Percentiles rank a stretch among this genome's conserved stretches.
These are phyloP conservation scores for Curvularia hawaiiensis DNA, from an alignment of 2,329 filamentous ascomycete genomes.

Conservation along the genomic window DNA sequence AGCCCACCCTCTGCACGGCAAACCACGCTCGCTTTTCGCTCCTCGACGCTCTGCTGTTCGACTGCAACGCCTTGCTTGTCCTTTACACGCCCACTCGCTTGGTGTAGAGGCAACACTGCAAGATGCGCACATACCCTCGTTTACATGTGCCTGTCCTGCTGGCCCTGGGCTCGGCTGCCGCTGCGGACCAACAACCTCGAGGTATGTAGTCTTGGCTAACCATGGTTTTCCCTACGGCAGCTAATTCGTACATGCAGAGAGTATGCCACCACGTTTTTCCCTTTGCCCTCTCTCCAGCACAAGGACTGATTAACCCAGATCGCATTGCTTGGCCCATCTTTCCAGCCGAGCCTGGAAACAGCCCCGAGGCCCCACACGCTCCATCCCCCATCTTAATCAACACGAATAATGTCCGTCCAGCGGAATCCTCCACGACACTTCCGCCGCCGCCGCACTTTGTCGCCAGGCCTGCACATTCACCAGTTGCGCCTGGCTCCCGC, in stretches of 20 bases:
- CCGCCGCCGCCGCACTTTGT: not conserved
- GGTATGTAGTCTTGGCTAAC: constrained; percentile 22
- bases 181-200: constrained; percentile 13
- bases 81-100: constrained; percentile 30
- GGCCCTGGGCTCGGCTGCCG: constrained; percentile 21
- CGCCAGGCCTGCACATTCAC: not conserved
- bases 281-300: not conserved
- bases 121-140: constrained; percentile 29
- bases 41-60: not conserved
- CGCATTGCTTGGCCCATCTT: not conserved
- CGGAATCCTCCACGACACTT: not conserved
- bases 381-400: not conserved
- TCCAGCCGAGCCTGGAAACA: not conserved
- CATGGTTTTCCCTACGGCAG: not conserved
- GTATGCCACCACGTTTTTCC: not conserved
- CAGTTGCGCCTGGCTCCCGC: not conserved
- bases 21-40: constrained; percentile 9
- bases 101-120: constrained; percentile 20
- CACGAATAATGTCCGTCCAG: not conserved
- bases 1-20: constrained; percentile 7
- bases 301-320: constrained; percentile 6
- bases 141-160: constrained; percentile 26
- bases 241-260: too few relatives aligned
- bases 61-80: constrained; percentile 10
- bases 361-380: constrained; percentile 1